A percentile compares a stretch with the other conserved stretches of the same genome.
Conservation (phyloP, 768 basidiomycete genomes). For the Myochromella boudieri region DNA sequence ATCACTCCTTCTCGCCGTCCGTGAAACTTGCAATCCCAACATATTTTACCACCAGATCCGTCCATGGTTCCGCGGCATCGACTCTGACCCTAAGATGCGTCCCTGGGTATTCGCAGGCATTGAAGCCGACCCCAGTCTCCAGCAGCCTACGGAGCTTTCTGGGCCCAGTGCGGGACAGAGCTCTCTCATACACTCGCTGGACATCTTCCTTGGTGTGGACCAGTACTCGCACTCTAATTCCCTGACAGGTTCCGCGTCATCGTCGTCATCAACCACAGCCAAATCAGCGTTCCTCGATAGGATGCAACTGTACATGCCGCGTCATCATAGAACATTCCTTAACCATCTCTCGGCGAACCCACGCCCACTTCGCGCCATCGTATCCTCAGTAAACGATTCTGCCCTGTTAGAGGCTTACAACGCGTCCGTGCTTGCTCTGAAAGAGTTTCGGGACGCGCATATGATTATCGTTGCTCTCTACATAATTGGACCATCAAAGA, state of each 20-base stretch:
- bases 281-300: slow-evolving; percentile 59
- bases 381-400: slow-evolving; percentile 32
- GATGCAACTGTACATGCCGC: slow-evolving; percentile 86
- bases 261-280: slow-evolving; percentile 21
- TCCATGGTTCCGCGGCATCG: slow-evolving; percentile 83
- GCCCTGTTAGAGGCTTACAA: slow-evolving; percentile 62
- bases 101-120: slow-evolving; percentile 60
- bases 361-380: slow-evolving; percentile 62
- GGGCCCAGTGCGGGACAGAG: slow-evolving; percentile 89
- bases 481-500: slow-evolving; percentile 71
- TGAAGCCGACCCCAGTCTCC: slow-evolving; percentile 40
- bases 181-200: slow-evolving; percentile 72
- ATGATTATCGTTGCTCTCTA: slow-evolving; percentile 76
- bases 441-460: slow-evolving; percentile 77
- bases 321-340: slow-evolving; percentile 76
- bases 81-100: slow-evolving; percentile 45
- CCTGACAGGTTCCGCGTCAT: slow-evolving; percentile 20
- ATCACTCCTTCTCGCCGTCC: slow-evolving; percentile 65
- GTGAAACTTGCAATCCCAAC: slow-evolving; percentile 72
- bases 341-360: slow-evolving; percentile 62
- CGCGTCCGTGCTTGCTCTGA: slow-evolving; percentile 61
- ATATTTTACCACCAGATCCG: slow-evolving; percentile 74
- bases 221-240: slow-evolving; percentile 36
- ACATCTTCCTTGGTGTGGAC: slow-evolving; percentile 73
- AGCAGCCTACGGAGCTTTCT: slow-evolving; percentile 56